phyloP scores from a whole-genome alignment of 352 stramenopile species.

The Blastocystis sp. region DNA sequence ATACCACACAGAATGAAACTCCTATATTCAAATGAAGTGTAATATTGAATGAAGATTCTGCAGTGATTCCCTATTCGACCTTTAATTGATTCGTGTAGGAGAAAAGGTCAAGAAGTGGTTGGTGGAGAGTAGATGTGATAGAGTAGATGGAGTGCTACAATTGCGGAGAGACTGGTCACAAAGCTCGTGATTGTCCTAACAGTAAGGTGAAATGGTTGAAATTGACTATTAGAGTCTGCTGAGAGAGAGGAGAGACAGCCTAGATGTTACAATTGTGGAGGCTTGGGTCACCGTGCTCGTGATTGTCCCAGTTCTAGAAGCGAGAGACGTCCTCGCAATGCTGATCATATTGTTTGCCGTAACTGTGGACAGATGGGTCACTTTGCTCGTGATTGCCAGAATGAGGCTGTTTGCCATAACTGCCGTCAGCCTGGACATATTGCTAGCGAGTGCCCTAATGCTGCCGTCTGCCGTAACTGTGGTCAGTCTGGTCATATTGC shows the following conservation, averaged over 20 bases:
- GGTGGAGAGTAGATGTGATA: no score
- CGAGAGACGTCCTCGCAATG: background rate
- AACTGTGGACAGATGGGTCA: slow-evolving; percentile 21
- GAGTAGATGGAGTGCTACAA: slow-evolving; percentile 36
- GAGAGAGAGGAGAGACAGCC: background rate
- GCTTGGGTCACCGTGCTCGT: slow-evolving; percentile 5
- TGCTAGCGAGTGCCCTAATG: slow-evolving; percentile 59
- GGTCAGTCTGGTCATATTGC: slow-evolving; percentile 22
- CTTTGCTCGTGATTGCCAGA: slow-evolving; percentile 25
- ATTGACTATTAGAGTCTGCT: background rate
- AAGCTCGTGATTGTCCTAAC: slow-evolving; percentile 31
- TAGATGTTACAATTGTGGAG: slow-evolving; percentile 37
- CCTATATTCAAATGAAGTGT: no score
- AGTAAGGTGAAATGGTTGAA: background rate
- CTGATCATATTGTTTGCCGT: slow-evolving; percentile 48
- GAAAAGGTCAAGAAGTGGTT: no score
- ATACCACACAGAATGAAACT: no score
- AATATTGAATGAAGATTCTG: no score
- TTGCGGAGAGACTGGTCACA: slow-evolving; percentile 35
- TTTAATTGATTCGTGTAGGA: no score
- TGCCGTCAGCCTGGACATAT: slow-evolving; percentile 63
- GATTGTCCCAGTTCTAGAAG: slow-evolving; percentile 15
- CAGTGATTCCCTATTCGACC: no score
- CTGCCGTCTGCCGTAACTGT: slow-evolving; percentile 33
- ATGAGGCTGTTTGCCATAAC: slow-evolving; percentile 63